These are phyloP conservation scores for Bacidia rubella DNA, from an alignment of 495 filamentous ascomycete genomes.

Conservation along the genomic window DNA sequence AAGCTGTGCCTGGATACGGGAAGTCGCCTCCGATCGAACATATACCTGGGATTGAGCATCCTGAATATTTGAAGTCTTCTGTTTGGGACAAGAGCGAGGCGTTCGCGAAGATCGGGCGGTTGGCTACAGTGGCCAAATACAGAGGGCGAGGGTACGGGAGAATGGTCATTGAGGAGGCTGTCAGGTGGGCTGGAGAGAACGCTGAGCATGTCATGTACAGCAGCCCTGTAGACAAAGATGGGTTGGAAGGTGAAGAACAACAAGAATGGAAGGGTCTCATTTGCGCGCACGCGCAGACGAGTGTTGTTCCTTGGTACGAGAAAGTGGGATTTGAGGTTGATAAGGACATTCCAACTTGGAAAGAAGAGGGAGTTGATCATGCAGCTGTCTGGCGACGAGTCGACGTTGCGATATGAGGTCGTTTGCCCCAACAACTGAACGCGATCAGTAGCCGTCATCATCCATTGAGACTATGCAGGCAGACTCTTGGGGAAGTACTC, in stretches of 20 bases:
- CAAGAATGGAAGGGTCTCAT: slow-evolving; percentile 52
- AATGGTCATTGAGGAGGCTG: slow-evolving; percentile 46
- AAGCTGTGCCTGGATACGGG: slow-evolving; percentile 47
- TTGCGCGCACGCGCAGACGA: slow-evolving; percentile 60
- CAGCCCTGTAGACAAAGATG: slow-evolving; percentile 8
- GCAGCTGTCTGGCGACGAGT: slow-evolving; percentile 57
- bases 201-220: slow-evolving; percentile 18
- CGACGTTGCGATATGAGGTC: slow-evolving; percentile 8
- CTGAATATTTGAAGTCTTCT: slow-evolving; percentile 74
- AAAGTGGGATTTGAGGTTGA: slow-evolving; percentile 58
- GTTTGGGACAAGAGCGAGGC: slow-evolving; percentile 54
- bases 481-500: too few relatives aligned
- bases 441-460: too few relatives aligned
- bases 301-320: slow-evolving; percentile 45
- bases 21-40: not conserved
- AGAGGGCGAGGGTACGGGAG: slow-evolving; percentile 49
- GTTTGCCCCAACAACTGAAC: too few relatives aligned
- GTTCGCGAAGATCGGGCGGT: slow-evolving; percentile 55
- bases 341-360: slow-evolving; percentile 58
- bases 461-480: too few relatives aligned
- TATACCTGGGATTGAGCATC: slow-evolving; percentile 55
- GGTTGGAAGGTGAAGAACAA: slow-evolving; percentile 16
- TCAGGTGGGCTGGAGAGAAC: slow-evolving; percentile 45
- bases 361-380: slow-evolving; percentile 75
- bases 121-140: slow-evolving; percentile 51